Evolutionary conservation across 2,329 filamentous ascomycete species (phyloP).

Genomic region (Amauroascus verrucosus): DNA sequence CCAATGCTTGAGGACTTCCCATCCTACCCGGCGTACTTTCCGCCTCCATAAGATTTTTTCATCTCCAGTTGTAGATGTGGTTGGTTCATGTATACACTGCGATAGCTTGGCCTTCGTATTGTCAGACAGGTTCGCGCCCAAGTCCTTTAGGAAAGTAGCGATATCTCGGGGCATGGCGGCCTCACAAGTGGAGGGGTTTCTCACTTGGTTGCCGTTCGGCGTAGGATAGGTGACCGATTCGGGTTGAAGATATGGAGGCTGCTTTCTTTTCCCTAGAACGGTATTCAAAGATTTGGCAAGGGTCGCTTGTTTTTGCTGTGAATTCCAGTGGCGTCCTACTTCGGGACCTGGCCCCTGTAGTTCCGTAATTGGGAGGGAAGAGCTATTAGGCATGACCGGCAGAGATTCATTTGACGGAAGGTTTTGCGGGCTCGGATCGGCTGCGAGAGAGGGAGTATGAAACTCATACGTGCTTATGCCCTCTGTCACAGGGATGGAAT

Average conservation of each 20-base stretch:
- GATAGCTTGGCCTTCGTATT: slow-evolving; percentile 5
- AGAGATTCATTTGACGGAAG: neutral
- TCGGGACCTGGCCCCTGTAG: neutral
- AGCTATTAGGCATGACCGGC: neutral
- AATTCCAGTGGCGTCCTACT: neutral
- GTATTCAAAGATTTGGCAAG: neutral
- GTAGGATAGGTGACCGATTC: neutral
- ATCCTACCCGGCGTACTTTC: slow-evolving; percentile 28
- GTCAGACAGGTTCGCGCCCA: slow-evolving; percentile 7
- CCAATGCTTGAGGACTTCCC: slow-evolving; percentile 35
- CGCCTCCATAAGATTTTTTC: slow-evolving; percentile 26
- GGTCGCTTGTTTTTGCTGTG: neutral
- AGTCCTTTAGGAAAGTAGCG: neutral
- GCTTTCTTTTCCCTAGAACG: slow-evolving; percentile 10
- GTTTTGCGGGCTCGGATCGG: neutral
- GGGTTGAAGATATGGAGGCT: neutral
- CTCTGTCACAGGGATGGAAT: slow-evolving; percentile 23
- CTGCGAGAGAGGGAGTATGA: neutral
- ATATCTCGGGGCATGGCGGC: neutral
- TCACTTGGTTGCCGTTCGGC: neutral
- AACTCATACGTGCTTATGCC: neutral
- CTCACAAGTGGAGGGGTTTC: neutral
- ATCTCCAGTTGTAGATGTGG: slow-evolving; percentile 9
- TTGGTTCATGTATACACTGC: slow-evolving; percentile 4
- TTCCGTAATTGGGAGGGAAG: neutral